phyloP scores from a whole-genome alignment of 257 asterid genomes.

The Solanum pennellii region DNA sequence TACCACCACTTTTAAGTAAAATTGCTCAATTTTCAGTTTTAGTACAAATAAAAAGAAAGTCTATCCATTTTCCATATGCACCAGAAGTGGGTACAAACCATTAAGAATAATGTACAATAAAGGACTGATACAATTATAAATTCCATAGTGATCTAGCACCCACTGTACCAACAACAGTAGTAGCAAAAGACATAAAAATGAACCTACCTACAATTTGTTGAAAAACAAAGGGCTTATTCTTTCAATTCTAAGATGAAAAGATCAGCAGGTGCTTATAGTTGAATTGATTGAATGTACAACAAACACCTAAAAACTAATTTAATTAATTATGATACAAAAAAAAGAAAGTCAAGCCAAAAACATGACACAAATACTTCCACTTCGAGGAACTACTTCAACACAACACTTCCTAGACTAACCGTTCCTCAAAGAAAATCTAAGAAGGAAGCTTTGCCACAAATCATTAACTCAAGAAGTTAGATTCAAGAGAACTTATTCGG shows the following conservation, averaged over 20 bases:
- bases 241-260: background rate
- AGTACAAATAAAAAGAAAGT: background rate
- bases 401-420: background rate
- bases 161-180: background rate
- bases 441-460: background rate
- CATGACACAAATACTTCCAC: background rate
- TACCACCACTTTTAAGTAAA: background rate
- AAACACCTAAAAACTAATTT: background rate
- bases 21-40: background rate
- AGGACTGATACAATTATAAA: background rate
- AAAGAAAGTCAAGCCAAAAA: background rate
- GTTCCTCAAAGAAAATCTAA: background rate
- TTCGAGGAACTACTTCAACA: background rate
- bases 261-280: background rate
- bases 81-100: background rate
- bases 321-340: background rate
- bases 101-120: background rate
- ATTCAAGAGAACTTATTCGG: background rate
- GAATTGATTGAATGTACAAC: background rate
- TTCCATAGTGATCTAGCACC: background rate
- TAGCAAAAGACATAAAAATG: background rate
- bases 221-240: background rate
- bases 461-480: background rate
- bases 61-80: background rate
- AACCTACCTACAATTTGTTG: background rate